Evolutionary conservation across 768 basidiomycete genomes (phyloP).

Genomic region (Tylopilus subfusipes): DNA sequence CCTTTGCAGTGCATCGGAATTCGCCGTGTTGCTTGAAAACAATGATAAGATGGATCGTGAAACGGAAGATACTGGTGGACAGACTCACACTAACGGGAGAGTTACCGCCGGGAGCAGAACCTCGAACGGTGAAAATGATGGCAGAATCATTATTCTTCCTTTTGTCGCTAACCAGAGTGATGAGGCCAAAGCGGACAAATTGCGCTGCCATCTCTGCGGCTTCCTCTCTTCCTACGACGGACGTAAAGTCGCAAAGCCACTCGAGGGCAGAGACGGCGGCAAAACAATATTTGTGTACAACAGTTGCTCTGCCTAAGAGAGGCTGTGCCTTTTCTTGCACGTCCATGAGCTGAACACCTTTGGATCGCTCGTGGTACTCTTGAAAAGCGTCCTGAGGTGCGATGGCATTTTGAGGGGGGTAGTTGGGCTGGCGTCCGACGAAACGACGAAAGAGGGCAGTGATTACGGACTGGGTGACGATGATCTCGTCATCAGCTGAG

Average conservation of each 20-base stretch:
- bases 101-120: conserved; percentile 69
- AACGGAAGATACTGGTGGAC: background rate
- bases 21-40: conserved; percentile 79
- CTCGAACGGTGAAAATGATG: conserved; percentile 89
- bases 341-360: conserved; percentile 69
- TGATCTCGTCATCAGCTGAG: conserved; percentile 93
- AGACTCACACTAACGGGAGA: conserved; percentile 67
- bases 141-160: conserved; percentile 89
- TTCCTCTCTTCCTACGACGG: conserved; percentile 92
- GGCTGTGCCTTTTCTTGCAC: conserved; percentile 63
- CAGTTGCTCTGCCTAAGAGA: conserved; percentile 42
- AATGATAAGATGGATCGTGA: conserved; percentile 8
- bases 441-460: conserved; percentile 96
- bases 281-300: conserved; percentile 70
- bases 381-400: conserved; percentile 58
- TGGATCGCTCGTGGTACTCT: conserved; percentile 76
- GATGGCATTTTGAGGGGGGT: conserved; percentile 44
- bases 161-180: conserved; percentile 85
- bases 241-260: conserved; percentile 98
- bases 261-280: conserved; percentile 84
- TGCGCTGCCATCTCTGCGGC: conserved; percentile 98
- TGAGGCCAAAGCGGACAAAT: conserved; percentile 92
- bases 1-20: conserved; percentile 94
- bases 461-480: conserved; percentile 90
- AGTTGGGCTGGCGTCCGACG: conserved; percentile 83